phyloP scores from a whole-genome alignment of 1,139 yeast genomes.

The Kluyveromyces sp. region DNA sequence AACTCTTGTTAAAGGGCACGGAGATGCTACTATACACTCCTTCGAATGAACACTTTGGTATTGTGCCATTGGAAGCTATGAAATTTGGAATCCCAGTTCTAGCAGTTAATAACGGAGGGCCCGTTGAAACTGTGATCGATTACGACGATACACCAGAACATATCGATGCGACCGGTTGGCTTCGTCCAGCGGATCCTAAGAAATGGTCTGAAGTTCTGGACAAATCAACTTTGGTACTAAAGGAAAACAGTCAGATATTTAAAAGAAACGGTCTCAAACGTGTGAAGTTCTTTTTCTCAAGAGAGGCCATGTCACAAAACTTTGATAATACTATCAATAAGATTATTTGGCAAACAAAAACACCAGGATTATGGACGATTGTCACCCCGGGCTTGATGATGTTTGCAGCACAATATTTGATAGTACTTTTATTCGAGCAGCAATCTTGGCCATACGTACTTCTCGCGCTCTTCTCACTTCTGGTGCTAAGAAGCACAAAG shows the following conservation, averaged over 20 bases:
- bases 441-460: slow-evolving; percentile 17
- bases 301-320: slow-evolving; percentile 53
- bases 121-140: slow-evolving; percentile 68
- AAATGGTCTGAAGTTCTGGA: slow-evolving; percentile 61
- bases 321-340: slow-evolving; percentile 39
- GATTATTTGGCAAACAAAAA: slow-evolving; percentile 21
- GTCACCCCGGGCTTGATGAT: slow-evolving; percentile 13
- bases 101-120: slow-evolving; percentile 89
- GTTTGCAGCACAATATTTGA: slow-evolving; percentile 15
- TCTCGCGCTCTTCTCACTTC: slow-evolving; percentile 15
- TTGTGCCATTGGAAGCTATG: slow-evolving; percentile 96
- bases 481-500: slow-evolving; percentile 16
- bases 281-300: slow-evolving; percentile 50
- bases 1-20: slow-evolving; percentile 51
- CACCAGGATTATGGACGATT: slow-evolving; percentile 17
- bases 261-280: slow-evolving; percentile 46
- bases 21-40: slow-evolving; percentile 80
- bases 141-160: slow-evolving; percentile 33
- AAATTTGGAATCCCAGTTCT: slow-evolving; percentile 72
- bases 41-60: slow-evolving; percentile 88
- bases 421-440: slow-evolving; percentile 16
- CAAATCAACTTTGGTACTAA: slow-evolving; percentile 34
- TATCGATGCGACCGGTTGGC: slow-evolving; percentile 70
- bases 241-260: slow-evolving; percentile 34
- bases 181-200: slow-evolving; percentile 45